phyloP scores from a whole-genome alignment of 805 yeast genomes.

The Ogataea ramenticola region DNA sequence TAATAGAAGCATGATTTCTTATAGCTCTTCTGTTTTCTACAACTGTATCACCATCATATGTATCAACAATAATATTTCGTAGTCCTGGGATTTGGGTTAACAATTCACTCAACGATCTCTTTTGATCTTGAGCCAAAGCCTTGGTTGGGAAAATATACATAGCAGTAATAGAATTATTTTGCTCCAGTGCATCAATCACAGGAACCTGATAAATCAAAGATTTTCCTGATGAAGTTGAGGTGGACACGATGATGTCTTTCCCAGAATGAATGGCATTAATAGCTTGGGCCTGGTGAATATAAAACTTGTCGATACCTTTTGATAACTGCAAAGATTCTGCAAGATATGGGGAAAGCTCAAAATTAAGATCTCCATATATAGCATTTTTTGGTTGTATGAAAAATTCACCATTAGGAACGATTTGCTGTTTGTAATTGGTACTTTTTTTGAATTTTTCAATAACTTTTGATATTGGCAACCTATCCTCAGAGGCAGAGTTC shows the following conservation, averaged over 20 bases:
- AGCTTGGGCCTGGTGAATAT: conserved; percentile 80
- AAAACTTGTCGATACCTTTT: conserved; percentile 47
- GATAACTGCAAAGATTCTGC: conserved; percentile 41
- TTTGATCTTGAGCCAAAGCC: conserved; percentile 96
- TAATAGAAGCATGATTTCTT: conserved; percentile 61
- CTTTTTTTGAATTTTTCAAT: conserved; percentile 38
- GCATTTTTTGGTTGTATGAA: conserved; percentile 39
- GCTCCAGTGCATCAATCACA: conserved; percentile 45
- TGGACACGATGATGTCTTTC: conserved; percentile 77
- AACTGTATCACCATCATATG: conserved; percentile 94
- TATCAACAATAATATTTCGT: conserved; percentile 49
- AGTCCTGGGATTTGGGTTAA: conserved; percentile 41
- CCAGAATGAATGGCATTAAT: conserved; percentile 48
- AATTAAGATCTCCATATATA: conserved; percentile 31
- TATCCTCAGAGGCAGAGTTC: conserved; percentile 11
- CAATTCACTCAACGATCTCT: conserved; percentile 62
- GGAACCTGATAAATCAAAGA: conserved; percentile 90
- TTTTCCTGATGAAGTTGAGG: conserved; percentile 95
- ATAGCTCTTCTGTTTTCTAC: conserved; percentile 42
- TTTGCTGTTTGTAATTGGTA: conserved; percentile 56
- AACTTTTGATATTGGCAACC: conserved; percentile 42
- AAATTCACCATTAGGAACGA: conserved; percentile 43
- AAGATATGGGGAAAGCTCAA: conserved; percentile 44
- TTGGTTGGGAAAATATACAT: conserved; percentile 93
- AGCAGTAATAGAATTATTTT: conserved; percentile 48